Evolutionary conservation across 1,139 yeast species (phyloP).

Genomic region (Pichia sp.): DNA sequence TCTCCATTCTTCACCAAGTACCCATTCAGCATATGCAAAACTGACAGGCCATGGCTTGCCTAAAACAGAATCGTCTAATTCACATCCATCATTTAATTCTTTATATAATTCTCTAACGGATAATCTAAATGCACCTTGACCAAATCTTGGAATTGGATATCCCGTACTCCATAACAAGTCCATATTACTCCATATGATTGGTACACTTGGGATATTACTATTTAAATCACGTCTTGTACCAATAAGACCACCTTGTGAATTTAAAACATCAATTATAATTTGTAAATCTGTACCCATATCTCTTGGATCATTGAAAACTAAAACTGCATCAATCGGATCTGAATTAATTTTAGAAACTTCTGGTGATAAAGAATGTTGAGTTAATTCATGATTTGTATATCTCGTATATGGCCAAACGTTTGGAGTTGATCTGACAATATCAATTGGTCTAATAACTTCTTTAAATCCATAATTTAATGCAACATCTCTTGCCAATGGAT

Average conservation of each 20-base stretch:
- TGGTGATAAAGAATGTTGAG: background rate
- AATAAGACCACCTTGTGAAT: conserved; percentile 54
- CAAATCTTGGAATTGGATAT: conserved; percentile 72
- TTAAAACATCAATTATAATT: conserved; percentile 64
- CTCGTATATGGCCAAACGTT: conserved; percentile 71
- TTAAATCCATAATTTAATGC: conserved; percentile 76
- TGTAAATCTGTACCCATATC: conserved; percentile 88
- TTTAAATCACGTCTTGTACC: conserved; percentile 62
- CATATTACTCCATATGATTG: conserved; percentile 78
- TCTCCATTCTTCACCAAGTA: conserved; percentile 51
- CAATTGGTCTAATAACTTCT: conserved; percentile 73
- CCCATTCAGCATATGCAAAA: conserved; percentile 75
- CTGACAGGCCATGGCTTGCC: conserved; percentile 87
- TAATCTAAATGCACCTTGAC: conserved; percentile 84
- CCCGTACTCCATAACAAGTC: conserved; percentile 92
- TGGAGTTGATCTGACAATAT: conserved; percentile 53
- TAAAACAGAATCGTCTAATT: conserved; percentile 52
- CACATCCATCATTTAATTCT: conserved; percentile 43
- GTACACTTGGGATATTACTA: conserved; percentile 49
- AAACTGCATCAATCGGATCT: conserved; percentile 64
- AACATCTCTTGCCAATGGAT: conserved; percentile 61
- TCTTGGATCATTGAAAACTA: conserved; percentile 88
- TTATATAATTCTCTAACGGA: conserved; percentile 58
- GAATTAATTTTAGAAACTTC: conserved; percentile 4
- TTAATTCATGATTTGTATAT: conserved; percentile 29